Conservation (phyloP, 1,139 yeast genomes). For the Kazachstania sp. region DNA sequence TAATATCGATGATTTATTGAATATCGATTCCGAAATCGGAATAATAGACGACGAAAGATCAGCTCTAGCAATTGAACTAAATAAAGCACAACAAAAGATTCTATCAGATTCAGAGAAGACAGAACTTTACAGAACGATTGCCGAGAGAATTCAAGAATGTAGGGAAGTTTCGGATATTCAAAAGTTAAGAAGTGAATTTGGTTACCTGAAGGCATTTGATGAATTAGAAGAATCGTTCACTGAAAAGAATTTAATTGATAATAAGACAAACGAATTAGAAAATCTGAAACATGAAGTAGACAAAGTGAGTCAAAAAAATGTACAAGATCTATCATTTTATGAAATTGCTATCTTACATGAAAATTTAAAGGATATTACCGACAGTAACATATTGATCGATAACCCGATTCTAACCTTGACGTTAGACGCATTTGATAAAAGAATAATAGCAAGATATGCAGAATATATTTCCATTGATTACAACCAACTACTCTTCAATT, state of each 20-base stretch:
- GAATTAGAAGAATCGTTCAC: slow-evolving; percentile 14
- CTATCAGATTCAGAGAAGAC: slow-evolving; percentile 11
- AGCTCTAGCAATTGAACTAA: slow-evolving; percentile 22
- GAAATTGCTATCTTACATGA: slow-evolving; percentile 7
- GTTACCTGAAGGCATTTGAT: slow-evolving; percentile 26
- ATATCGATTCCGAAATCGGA: slow-evolving; percentile 17
- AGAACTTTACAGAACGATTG: slow-evolving; percentile 5
- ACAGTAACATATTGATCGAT: slow-evolving; percentile 3
- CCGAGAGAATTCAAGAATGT: slow-evolving; percentile 12
- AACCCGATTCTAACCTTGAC: slow-evolving; percentile 1
- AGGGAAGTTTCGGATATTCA: slow-evolving; percentile 15
- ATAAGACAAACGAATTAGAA: slow-evolving; percentile 16
- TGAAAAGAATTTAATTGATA: slow-evolving; percentile 11
- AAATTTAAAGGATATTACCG: slow-evolving; percentile 4
- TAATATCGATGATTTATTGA: slow-evolving; percentile 19
- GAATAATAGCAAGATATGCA: slow-evolving; percentile 4
- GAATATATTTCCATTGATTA: slow-evolving; percentile 6
- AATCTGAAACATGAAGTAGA: slow-evolving; percentile 18
- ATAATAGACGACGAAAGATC: slow-evolving; percentile 20
- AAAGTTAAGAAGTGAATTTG: slow-evolving; percentile 24
- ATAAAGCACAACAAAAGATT: slow-evolving; percentile 11
- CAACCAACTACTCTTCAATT: slow-evolving; percentile 13
- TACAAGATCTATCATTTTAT: slow-evolving; percentile 10
- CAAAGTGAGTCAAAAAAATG: slow-evolving; percentile 10
- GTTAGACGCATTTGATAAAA: slow-evolving; percentile 5